Base-by-base conservation (phyloP, 1,139 yeast species). In the Yamadazyma spencermartinsiae region DNA sequence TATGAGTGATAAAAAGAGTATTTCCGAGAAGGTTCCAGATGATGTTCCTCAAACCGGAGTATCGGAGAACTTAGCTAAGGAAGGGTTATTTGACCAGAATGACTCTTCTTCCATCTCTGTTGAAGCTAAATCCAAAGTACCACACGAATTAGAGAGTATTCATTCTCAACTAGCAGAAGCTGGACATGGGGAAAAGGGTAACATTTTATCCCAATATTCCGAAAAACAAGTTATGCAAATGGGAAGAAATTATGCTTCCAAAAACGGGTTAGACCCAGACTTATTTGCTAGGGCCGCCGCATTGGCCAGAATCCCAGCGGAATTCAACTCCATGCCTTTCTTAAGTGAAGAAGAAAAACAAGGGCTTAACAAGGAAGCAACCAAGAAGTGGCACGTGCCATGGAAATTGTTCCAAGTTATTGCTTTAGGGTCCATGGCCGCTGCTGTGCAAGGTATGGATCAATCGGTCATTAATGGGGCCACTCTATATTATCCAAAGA, bases 361-460 rank as follows among this genome's bases (percentile, higher is more conserved):
- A 11, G 75, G 70, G 1, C 65, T 86, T 24, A 64, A 76, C 44
- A 82, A 74, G 52, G 74, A 68, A 42, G 72, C 79, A 27, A 83
- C 85, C 43, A 79, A 80, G 35, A 76, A 70, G 61, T 83, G 88
- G 87, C 68, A 70, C 40, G 72, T 82, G 30, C 92, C 95, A 0
- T 48, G 50, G 30, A 76, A 77, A 43, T 68, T 87, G 51, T 64
- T 81, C 48, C 77, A 73, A 49, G 80, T 86, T 38, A 77, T 85
- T 41, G 74, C 86, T 13, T 76, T 86, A 58, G 84, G 90, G 31
- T 85, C 95, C 4, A 77, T 87, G 80, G 88, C 94, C 37, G 96
- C 96, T 14, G 86, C 90, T 7, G 90, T 88, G 27, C 95, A 87
- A 60, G 96, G 96, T 54, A 86, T 87, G 88, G 96, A 88, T 60